phyloP scores from a whole-genome alignment of 1,139 yeast species.

The Saccharomycopsis phalli region DNA sequence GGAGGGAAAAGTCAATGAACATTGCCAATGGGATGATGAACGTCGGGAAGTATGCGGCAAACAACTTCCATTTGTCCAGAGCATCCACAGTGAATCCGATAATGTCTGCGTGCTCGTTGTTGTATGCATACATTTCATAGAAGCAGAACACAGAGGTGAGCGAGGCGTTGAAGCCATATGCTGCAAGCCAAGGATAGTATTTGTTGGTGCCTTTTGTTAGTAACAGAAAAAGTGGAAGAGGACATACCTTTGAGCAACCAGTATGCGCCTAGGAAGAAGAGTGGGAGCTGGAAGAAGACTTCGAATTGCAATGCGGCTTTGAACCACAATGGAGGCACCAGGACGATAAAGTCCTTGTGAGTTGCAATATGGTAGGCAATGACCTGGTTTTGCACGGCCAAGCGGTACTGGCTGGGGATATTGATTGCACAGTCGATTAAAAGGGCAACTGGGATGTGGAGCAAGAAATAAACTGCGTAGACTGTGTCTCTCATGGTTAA shows the following conservation, averaged over 20 bases:
- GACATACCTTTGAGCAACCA: conserved; percentile 24
- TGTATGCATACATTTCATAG: conserved; percentile 30
- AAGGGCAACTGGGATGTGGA: conserved; percentile 71
- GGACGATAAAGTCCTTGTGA: conserved; percentile 65
- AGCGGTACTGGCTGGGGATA: conserved; percentile 45
- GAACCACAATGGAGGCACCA: conserved; percentile 59
- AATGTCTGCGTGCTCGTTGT: conserved; percentile 29
- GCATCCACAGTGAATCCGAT: conserved; percentile 25
- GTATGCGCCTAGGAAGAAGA: conserved; percentile 44
- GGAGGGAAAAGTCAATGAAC: conserved; percentile 36
- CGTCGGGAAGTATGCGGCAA: conserved; percentile 57
- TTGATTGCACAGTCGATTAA: conserved; percentile 67
- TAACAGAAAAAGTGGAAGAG: not conserved
- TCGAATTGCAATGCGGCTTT: conserved; percentile 63
- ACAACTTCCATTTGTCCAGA: conserved; percentile 35
- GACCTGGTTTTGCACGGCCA: conserved; percentile 39
- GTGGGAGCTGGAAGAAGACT: conserved; percentile 65
- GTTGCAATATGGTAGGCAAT: conserved; percentile 48
- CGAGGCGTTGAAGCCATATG: conserved; percentile 72
- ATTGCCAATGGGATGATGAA: conserved; percentile 53
- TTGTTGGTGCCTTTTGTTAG: conserved; percentile 24
- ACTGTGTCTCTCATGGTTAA: conserved; percentile 37
- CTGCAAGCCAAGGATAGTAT: conserved; percentile 43
- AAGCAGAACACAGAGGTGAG: conserved; percentile 65
- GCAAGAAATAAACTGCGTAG: conserved; percentile 41